Conservation (phyloP, 371 early-diverging fungal genomes). For the Polyrhizophydium stewartii region DNA sequence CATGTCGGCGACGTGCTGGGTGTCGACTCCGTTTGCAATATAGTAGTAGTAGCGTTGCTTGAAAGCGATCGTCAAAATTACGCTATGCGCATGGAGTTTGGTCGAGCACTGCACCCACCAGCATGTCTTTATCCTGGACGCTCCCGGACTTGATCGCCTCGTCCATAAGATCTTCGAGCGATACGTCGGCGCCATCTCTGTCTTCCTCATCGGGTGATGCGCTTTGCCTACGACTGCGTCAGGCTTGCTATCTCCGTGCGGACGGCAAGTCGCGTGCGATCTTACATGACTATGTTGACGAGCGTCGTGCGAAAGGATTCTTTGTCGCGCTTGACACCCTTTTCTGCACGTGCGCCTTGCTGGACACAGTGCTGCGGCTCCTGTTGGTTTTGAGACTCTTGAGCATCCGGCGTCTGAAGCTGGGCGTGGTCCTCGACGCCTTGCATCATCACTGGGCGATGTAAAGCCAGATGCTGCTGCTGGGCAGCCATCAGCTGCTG, state of each 20-base stretch:
- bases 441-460: too few relatives aligned
- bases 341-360: conserved; percentile 17
- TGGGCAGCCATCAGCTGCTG: too few relatives aligned
- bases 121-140: conserved; percentile 26
- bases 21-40: conserved; percentile 53
- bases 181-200: conserved; percentile 1
- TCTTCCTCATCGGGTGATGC: background rate
- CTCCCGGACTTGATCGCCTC: background rate
- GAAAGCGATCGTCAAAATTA: too few relatives aligned
- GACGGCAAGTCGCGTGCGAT: background rate
- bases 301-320: conserved; percentile 44
- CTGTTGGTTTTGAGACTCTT: too few relatives aligned
- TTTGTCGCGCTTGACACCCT: conserved; percentile 35
- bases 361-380: too few relatives aligned
- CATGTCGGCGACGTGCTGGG: conserved; percentile 53
- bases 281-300: conserved; percentile 48
- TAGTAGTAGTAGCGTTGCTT: conserved; percentile 60
- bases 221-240: conserved; percentile 3
- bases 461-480: too few relatives aligned
- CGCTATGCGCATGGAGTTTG: too few relatives aligned
- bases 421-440: too few relatives aligned
- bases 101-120: too few relatives aligned
- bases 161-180: conserved; percentile 6
- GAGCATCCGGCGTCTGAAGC: too few relatives aligned
- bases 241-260: background rate